Percentiles rank a stretch among this genome's conserved stretches.
phyloP scores from a whole-genome alignment of 345 rosid species.

The Nasturtium officinale region DNA sequence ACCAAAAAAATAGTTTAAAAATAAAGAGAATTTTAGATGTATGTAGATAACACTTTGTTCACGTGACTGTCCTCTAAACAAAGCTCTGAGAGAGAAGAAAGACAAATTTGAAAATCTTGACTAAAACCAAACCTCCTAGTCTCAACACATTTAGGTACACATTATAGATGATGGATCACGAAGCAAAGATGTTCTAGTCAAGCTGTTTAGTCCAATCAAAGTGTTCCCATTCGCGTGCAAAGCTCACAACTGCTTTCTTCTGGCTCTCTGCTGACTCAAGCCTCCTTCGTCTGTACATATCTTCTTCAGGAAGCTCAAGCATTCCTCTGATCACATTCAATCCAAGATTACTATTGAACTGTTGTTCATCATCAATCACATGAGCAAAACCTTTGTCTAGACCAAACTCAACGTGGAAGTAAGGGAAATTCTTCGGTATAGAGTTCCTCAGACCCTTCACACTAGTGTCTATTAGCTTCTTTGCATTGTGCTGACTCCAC shows the following conservation, averaged over 20 bases:
- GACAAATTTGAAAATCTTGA: background rate
- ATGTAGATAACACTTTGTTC: background rate
- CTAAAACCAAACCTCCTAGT: background rate
- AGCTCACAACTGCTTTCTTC: slow-evolving; percentile 61
- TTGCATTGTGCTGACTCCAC: slow-evolving; percentile 98
- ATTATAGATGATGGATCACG: background rate
- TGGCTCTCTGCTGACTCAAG: slow-evolving; percentile 66
- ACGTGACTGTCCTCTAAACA: background rate
- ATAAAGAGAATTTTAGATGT: no score
- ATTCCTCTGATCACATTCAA: slow-evolving; percentile 89
- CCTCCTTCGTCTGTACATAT: slow-evolving; percentile 78
- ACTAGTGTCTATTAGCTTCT: slow-evolving; percentile 89
- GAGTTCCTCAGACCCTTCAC: slow-evolving; percentile 81
- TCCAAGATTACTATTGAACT: slow-evolving; percentile 82
- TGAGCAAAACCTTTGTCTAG: slow-evolving; percentile 80
- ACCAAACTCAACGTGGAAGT: slow-evolving; percentile 94
- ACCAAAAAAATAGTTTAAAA: no score
- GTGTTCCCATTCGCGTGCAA: slow-evolving; percentile 71
- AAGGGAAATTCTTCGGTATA: slow-evolving; percentile 88
- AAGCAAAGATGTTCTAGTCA: slow-evolving; percentile 42
- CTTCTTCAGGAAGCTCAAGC: slow-evolving; percentile 78
- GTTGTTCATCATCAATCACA: slow-evolving; percentile 89
- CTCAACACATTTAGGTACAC: background rate
- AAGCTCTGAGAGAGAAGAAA: background rate
- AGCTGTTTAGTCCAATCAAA: slow-evolving; percentile 96